Evolutionary conservation across 176 grass and related monocot genomes (phyloP).

Genomic region (Stipa capillata): DNA sequence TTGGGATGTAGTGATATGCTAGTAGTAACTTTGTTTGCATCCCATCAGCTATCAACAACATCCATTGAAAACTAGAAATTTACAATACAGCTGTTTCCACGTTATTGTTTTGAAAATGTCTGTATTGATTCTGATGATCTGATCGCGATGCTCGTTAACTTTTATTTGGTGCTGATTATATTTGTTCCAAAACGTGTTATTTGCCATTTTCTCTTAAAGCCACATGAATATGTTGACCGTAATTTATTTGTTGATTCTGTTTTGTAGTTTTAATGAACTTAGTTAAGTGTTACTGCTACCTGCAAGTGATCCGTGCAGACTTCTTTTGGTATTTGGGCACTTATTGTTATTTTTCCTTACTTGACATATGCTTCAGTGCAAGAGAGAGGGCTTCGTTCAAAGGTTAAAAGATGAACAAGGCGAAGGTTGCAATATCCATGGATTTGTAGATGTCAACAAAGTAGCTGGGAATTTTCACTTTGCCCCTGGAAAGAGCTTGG

Average conservation of each 20-base stretch:
- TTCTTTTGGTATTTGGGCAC: not conserved
- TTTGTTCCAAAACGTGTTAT: not conserved
- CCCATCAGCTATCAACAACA: not conserved
- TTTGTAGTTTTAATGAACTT: not conserved
- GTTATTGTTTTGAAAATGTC: not conserved
- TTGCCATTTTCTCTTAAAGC: slow-evolving; percentile 4
- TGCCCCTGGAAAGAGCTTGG: slow-evolving; percentile 92
- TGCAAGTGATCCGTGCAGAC: not conserved
- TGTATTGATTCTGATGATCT: not conserved
- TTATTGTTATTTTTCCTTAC: slow-evolving; percentile 4
- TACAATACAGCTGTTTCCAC: not conserved
- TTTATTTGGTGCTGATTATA: not conserved
- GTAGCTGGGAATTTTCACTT: slow-evolving; percentile 99
- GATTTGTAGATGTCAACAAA: slow-evolving; percentile 97
- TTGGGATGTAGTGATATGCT: not conserved
- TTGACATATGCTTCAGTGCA: slow-evolving; percentile 53
- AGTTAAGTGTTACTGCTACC: slow-evolving; percentile 1
- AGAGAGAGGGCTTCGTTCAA: slow-evolving; percentile 91
- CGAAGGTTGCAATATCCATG: slow-evolving; percentile 96
- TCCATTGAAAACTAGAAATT: not conserved
- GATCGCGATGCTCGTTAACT: not conserved
- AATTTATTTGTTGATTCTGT: not conserved
- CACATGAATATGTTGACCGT: not conserved
- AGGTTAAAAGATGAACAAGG: slow-evolving; percentile 92
- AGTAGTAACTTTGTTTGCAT: not conserved